Conservation (phyloP, 371 early-diverging fungal genomes). For the Mortierella sp. region DNA sequence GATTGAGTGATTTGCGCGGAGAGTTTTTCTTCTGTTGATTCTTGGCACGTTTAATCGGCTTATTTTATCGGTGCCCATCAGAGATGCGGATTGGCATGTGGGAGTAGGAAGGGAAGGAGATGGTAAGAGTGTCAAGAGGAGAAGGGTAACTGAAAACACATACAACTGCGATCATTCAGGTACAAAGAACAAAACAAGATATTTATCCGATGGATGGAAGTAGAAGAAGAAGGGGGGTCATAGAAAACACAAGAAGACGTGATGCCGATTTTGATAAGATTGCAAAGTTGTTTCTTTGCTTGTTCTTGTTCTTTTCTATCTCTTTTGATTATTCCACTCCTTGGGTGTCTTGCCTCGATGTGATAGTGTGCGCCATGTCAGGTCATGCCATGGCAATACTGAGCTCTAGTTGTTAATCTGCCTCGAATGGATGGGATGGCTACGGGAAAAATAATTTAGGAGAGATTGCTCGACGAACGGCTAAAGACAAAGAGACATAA, state of each 20-base stretch:
- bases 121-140: not conserved
- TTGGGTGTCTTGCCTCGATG: not conserved
- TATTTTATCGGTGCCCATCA: not conserved
- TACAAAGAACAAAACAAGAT: not conserved
- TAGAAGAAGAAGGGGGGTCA: not conserved
- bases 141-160: not conserved
- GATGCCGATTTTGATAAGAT: slow-evolving; percentile 7
- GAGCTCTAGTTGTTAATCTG: no score
- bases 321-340: not conserved
- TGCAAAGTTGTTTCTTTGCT: not conserved
- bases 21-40: not conserved
- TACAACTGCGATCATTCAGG: not conserved
- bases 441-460: not conserved
- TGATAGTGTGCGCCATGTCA: not conserved
- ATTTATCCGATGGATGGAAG: not conserved
- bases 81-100: not conserved
- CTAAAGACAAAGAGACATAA: not conserved
- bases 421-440: not conserved
- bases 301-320: not conserved
- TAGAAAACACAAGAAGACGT: not conserved
- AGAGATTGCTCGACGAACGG: not conserved
- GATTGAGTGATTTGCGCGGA: not conserved
- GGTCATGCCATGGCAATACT: not conserved
- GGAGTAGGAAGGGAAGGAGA: not conserved
- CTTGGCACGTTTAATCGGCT: not conserved